Evolutionary conservation across 2,329 filamentous ascomycete genomes (phyloP), one percentile per base, ranked within the genome.

Genomic region (Calonectria montana): DNA sequence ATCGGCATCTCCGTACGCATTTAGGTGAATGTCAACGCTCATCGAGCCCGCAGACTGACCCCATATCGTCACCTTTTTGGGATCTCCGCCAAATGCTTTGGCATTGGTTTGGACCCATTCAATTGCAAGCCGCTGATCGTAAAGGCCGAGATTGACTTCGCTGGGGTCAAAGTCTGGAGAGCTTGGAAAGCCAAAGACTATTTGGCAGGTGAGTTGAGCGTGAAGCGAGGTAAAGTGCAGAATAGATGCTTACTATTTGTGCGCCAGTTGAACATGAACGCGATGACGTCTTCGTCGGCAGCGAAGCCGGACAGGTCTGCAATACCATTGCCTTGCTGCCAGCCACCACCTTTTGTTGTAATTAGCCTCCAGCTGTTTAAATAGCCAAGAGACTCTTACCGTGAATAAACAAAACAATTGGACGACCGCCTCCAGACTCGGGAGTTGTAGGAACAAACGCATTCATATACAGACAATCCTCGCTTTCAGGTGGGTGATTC

Each of bases 131-230:
- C 71, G 76, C 31, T 81, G 77, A 53, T 81, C 78, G n/a, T 79
- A 72, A 0, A 81, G 29, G 4, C 79, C 77, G 10, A 81, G 73
- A 37, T 81, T 82, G 8, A 69, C 83, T 1, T 86, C 82, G 25
- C 82, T 79, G 0, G 76, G 74, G 2, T 82, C 69, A 12, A 87
- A 81, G 47, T 86, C 81, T 16, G 80, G 82, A 0, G 84, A 82
- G 55, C 83, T 83, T 9, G 88, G 77, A 72, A 89, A 90, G 2
- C 87, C 87, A 53, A 81, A 79, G 8, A 79, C 79, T 81, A 5
- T 2, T 5, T 8, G 10, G 10, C 57, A 6, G 72, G 68, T n/a
- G 2, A 57, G 55, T 2, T n/a, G 12, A 1, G 4, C 13, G 3
- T 4, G 8, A 1, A 13, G 13, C 8, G 6, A 12, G 6, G 1